These are phyloP conservation scores for Lepidium sativum DNA, from an alignment of 345 rosid genomes.

Conservation along the genomic window DNA sequence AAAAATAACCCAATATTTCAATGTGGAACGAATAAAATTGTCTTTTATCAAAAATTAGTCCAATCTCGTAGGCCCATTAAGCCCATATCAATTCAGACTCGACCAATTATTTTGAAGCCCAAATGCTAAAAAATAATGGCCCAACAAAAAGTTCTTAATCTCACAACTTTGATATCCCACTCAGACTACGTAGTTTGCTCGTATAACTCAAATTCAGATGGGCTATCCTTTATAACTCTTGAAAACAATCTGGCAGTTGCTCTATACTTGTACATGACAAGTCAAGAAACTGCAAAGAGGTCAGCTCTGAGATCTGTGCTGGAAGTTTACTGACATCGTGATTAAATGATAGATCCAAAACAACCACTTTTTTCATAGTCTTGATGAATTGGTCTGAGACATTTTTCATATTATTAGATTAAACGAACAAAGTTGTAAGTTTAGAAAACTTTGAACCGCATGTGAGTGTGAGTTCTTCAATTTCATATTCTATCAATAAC, in stretches of 20 bases:
- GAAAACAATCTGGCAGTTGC: background rate
- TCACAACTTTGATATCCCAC: background rate
- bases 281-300: slow-evolving; percentile 17
- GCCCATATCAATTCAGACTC: too few species aligned
- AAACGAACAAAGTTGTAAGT: slow-evolving; percentile 7
- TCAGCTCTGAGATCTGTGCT: slow-evolving; percentile 6
- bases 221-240: background rate
- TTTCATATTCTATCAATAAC: slow-evolving; percentile 12
- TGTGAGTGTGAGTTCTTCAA: background rate
- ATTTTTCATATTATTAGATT: background rate
- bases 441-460: slow-evolving; percentile 1
- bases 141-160: too few species aligned
- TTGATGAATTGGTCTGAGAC: background rate
- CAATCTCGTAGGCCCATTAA: too few species aligned
- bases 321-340: background rate
- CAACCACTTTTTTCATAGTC: background rate
- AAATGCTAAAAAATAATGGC: too few species aligned
- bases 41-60: too few species aligned
- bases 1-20: too few species aligned
- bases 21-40: too few species aligned
- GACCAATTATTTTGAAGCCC: too few species aligned
- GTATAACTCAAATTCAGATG: background rate
- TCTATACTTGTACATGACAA: background rate
- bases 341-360: background rate
- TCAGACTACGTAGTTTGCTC: background rate